A percentile compares a stretch with the other conserved stretches of the same genome.
These are phyloP conservation scores for Osmanthus fragrans DNA, from an alignment of 257 asterid genomes.

Conservation along the genomic window DNA sequence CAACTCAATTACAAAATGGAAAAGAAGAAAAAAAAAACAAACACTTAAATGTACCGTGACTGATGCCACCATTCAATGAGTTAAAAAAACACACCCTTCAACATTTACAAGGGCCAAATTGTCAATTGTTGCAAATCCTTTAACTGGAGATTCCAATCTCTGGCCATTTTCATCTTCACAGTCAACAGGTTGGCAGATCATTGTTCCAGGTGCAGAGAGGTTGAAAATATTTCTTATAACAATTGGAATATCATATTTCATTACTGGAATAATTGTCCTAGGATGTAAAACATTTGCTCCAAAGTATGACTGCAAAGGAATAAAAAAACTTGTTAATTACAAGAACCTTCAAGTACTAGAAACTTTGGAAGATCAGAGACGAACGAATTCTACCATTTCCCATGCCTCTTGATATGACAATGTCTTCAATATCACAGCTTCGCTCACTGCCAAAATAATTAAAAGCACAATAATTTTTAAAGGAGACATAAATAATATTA, in stretches of 20 bases:
- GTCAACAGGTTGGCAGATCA: constrained; percentile 60
- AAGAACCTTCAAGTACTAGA: constrained; percentile 18
- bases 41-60: neutral
- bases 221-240: constrained; percentile 97
- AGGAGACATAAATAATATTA: neutral
- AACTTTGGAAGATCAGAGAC: constrained; percentile 20
- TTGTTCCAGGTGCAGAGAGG: constrained; percentile 92
- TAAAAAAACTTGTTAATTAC: constrained; percentile 14
- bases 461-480: neutral
- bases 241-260: constrained; percentile 93
- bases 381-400: constrained; percentile 75
- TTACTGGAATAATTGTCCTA: constrained; percentile 96
- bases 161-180: constrained; percentile 50
- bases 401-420: constrained; percentile 99
- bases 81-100: constrained; percentile 77
- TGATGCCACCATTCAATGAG: constrained; percentile 6
- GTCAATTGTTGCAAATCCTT: constrained; percentile 99
- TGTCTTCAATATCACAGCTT: constrained; percentile 89
- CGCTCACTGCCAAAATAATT: constrained; percentile 67
- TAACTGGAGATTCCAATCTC: constrained; percentile 63
- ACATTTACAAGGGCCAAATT: constrained; percentile 96
- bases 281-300: constrained; percentile 99
- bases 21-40: constrained; percentile 5
- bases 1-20: constrained; percentile 8
- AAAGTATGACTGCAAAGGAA: constrained; percentile 76